A percentile compares a stretch with the other conserved stretches of the same genome.
Evolutionary conservation across 306 rosid genomes (phyloP).

Genomic region (Medicago truncatula): DNA sequence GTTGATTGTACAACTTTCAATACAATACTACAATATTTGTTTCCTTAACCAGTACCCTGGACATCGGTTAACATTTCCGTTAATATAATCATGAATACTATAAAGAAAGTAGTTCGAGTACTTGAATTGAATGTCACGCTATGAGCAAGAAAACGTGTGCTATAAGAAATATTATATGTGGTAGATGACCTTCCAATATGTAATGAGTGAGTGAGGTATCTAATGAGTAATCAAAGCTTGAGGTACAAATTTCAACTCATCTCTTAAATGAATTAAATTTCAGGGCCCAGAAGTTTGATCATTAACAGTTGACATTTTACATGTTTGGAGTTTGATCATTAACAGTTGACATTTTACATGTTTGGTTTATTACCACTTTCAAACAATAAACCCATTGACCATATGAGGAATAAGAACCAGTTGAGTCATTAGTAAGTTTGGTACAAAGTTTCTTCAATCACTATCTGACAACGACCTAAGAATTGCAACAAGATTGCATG

Average conservation of each 20-base stretch:
- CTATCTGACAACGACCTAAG: conserved; percentile 29
- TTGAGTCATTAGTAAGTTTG: conserved; percentile 17
- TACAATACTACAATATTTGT: too few species aligned
- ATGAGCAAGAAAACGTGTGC: neutral
- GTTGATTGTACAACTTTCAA: too few species aligned
- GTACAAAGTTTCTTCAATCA: conserved; percentile 42
- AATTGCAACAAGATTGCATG: conserved; percentile 38
- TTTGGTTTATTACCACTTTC: neutral
- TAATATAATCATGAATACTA: neutral
- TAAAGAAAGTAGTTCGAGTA: neutral
- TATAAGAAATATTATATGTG: neutral
- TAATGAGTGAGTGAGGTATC: conserved; percentile 10
- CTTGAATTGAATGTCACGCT: neutral
- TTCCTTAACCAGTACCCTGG: too few species aligned
- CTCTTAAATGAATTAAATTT: neutral
- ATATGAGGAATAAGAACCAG: neutral
- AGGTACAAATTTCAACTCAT: conserved; percentile 4
- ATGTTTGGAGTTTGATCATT: neutral
- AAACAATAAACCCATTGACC: conserved; percentile 6
- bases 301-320: neutral
- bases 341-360: neutral
- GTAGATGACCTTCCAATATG: neutral
- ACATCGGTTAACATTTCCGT: too few species aligned
- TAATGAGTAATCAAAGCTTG: conserved; percentile 11
- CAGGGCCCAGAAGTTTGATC: neutral